Conservation (phyloP, 768 basidiomycete genomes). For the Phanerodontia chrysosporium region DNA sequence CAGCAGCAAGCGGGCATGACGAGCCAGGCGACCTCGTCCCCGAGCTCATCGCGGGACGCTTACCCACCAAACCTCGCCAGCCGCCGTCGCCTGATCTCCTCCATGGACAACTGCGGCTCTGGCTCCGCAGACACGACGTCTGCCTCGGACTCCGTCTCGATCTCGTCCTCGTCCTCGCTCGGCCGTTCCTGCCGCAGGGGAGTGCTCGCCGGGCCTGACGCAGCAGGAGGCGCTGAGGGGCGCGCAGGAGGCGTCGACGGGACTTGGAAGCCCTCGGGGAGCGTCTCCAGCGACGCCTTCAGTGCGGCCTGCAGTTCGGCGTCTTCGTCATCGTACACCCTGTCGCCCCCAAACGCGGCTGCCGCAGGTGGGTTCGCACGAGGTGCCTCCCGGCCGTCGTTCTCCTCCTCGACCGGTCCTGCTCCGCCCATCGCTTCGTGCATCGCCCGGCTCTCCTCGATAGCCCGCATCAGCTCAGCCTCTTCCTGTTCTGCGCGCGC, state of each 20-base stretch:
- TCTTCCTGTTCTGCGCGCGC: conserved; percentile 42
- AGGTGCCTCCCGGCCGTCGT: conserved; percentile 22
- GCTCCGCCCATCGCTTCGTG: conserved; percentile 29
- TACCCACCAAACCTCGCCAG: conserved; percentile 60
- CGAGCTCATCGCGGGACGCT: too few relatives aligned
- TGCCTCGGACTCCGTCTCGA: conserved; percentile 23
- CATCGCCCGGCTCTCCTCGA: conserved; percentile 54
- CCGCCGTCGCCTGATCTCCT: conserved; percentile 63
- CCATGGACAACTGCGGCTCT: conserved; percentile 41
- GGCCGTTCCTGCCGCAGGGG: not conserved
- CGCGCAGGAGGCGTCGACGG: conserved; percentile 23
- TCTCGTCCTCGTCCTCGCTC: conserved; percentile 27
- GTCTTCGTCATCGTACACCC: conserved; percentile 84
- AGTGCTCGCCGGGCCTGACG: too few relatives aligned
- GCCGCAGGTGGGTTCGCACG: conserved; percentile 13
- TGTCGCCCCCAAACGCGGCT: conserved; percentile 21
- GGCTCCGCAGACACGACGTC: conserved; percentile 21
- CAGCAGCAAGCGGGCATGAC: not conserved
- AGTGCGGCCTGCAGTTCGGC: conserved; percentile 84
- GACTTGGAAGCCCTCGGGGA: conserved; percentile 47
- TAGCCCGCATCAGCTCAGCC: conserved; percentile 52
- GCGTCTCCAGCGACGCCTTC: conserved; percentile 69
- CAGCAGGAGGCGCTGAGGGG: too few relatives aligned
- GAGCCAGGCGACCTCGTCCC: not conserved
- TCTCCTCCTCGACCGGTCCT: conserved; percentile 15